Evolutionary conservation across 768 basidiomycete genomes (phyloP), one percentile per base, ranked within the genome.

Genomic region (Saitozyma sp.): DNA sequence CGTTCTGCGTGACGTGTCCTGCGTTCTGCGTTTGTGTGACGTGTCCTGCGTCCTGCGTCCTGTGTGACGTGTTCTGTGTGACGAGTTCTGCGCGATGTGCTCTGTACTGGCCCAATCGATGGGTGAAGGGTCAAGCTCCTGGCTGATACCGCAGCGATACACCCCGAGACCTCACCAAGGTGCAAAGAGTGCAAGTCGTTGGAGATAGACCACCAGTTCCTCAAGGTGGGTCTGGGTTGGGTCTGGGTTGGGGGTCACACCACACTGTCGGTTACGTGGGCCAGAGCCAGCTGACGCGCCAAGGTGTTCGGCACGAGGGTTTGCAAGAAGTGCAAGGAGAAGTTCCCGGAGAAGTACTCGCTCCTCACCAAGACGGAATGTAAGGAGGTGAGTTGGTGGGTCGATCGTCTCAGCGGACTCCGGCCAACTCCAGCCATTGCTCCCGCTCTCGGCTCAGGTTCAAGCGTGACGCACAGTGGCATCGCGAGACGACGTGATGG

Each of bases 281-380:
- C n/a, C n/a, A n/a, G n/a, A n/a, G 6, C 14, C 37, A 17, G 52
- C 42, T 54, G 54, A 59, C 50, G 45, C 10, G 17, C 6, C 4
- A 62, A 79, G 70, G 86, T 91, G 40, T 98, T 98, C 73, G 84
- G 86, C 20, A 89, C 89, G 77, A 79, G 87, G 14, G 90, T 98
- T 0, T 99, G 96, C 81, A 88, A 89, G 70, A 85, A 84, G 63
- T 97, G 94, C 80, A 92, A 94, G 82, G 88, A 93, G 71, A 87
- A 88, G 62, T 84, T 86, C 59, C 91, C 93, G 8, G 94, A 97
- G 72, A 91, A 88, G 79, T 99, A 96, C 75, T 91, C 92, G 76
- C 83, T 99, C 8, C 80, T 99, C 60, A 99, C 96, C 7, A 99
- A 99, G 82, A 97, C 96, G 0, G 96, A 99, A 81, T 98, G 95